These are phyloP conservation scores for Halophytophthora batemanensis DNA, from an alignment of 352 stramenopile genomes.

Conservation along the genomic window DNA sequence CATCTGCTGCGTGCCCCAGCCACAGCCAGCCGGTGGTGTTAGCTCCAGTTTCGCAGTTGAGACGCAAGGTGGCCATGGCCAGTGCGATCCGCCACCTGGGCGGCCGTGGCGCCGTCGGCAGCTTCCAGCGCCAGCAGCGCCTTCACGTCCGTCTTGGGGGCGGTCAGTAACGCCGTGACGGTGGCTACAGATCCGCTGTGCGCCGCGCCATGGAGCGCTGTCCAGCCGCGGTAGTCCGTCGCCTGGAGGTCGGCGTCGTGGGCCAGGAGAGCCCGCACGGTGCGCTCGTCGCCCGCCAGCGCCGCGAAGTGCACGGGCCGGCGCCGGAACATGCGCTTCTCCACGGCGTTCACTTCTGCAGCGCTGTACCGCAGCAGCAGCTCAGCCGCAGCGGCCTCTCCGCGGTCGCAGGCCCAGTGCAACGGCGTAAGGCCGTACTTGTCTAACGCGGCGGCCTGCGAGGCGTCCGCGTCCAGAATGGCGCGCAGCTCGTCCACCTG, in stretches of 20 bases:
- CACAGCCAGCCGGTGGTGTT: neutral
- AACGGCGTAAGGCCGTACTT: conserved; percentile 73
- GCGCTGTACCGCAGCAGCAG: conserved; percentile 37
- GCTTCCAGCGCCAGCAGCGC: conserved; percentile 16
- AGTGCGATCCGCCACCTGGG: conserved; percentile 21
- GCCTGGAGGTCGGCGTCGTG: conserved; percentile 37
- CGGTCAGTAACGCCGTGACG: conserved; percentile 22
- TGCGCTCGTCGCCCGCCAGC: conserved; percentile 30
- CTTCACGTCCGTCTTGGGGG: conserved; percentile 4
- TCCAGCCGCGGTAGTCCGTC: conserved; percentile 59
- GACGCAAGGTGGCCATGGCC: conserved; percentile 23
- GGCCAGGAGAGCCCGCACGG: conserved; percentile 36
- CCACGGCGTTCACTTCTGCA: conserved; percentile 48
- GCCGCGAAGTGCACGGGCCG: conserved; percentile 65
- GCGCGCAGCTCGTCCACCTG: conserved; percentile 31
- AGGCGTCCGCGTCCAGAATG: conserved; percentile 28
- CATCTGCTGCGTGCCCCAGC: too few relatives aligned
- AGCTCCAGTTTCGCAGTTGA: conserved; percentile 12
- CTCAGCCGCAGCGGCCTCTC: conserved; percentile 21
- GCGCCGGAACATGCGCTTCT: conserved; percentile 68
- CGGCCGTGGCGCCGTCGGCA: conserved; percentile 21
- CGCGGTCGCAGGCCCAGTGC: conserved; percentile 70
- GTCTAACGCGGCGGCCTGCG: conserved; percentile 36
- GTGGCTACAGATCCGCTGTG: conserved; percentile 32
- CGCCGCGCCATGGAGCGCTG: conserved; percentile 47